A percentile compares a stretch with the other conserved stretches of the same genome.
Evolutionary conservation across 1,139 yeast genomes (phyloP).

Genomic region (Suhomyces yuchorum): DNA sequence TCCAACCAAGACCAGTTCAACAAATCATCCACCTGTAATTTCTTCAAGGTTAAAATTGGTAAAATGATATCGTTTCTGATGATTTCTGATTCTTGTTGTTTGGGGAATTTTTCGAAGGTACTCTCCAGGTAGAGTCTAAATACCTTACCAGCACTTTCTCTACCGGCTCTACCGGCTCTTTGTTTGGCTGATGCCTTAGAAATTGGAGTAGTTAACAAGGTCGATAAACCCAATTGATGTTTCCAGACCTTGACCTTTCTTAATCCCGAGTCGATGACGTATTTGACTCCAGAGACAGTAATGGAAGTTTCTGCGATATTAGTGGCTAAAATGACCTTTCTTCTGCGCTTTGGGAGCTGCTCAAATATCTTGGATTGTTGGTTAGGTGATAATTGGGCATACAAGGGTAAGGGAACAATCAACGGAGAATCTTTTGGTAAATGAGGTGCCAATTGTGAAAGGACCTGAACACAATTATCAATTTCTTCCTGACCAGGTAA

Average conservation of each 20-base stretch:
- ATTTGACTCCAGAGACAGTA: slow-evolving; percentile 93
- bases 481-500: slow-evolving; percentile 97
- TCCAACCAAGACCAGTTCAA: slow-evolving; percentile 92
- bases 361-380: slow-evolving; percentile 80
- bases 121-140: slow-evolving; percentile 79
- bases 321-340: slow-evolving; percentile 88
- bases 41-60: slow-evolving; percentile 81
- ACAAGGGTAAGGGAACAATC: slow-evolving; percentile 77
- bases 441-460: slow-evolving; percentile 62
- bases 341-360: slow-evolving; percentile 55
- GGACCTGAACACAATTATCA: slow-evolving; percentile 72
- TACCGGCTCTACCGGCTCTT: slow-evolving; percentile 98
- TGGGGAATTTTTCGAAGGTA: slow-evolving; percentile 61
- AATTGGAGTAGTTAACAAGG: slow-evolving; percentile 86
- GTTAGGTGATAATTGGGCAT: slow-evolving; percentile 88
- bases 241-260: slow-evolving; percentile 94
- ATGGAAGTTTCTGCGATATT: slow-evolving; percentile 97
- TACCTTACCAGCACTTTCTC: slow-evolving; percentile 90
- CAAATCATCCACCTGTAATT: slow-evolving; percentile 80
- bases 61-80: slow-evolving; percentile 81
- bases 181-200: slow-evolving; percentile 95
- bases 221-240: slow-evolving; percentile 86
- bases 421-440: slow-evolving; percentile 76
- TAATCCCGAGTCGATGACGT: slow-evolving; percentile 89
- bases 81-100: slow-evolving; percentile 91